Conservation (phyloP, 179 eudicot genomes). For the Gypsophila paniculata region DNA sequence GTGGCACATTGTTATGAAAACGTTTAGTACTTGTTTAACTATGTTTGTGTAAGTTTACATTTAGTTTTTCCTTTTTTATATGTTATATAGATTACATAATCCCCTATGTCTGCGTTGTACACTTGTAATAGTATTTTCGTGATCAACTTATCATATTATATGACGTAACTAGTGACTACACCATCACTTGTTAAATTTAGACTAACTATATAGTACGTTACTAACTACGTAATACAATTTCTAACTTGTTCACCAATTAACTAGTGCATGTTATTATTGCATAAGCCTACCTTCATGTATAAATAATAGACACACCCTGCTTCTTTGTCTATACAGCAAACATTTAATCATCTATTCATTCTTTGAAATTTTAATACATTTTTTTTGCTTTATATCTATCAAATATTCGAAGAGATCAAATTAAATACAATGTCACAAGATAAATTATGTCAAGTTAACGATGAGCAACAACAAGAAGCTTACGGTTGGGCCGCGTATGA, state of each 20-base stretch:
- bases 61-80: too few species aligned
- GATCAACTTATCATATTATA: too few species aligned
- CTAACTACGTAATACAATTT: not conserved
- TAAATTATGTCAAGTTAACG: not conserved
- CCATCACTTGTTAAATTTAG: not conserved
- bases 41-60: too few species aligned
- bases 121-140: too few species aligned
- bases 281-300: not conserved
- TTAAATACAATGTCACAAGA: not conserved
- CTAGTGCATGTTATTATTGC: not conserved
- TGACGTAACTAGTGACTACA: conserved; percentile 2
- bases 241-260: not conserved
- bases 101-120: too few species aligned
- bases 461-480: not conserved
- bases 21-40: too few species aligned
- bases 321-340: not conserved
- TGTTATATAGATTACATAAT: too few species aligned
- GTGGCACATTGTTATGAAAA: too few species aligned
- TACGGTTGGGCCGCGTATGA: conserved; percentile 25
- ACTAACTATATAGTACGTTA: not conserved
- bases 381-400: too few species aligned
- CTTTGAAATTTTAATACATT: not conserved
- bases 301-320: not conserved
- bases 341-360: not conserved
- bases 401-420: too few species aligned